phyloP scores from a whole-genome alignment of 495 filamentous ascomycete species.

The Penicillium ucsense region DNA sequence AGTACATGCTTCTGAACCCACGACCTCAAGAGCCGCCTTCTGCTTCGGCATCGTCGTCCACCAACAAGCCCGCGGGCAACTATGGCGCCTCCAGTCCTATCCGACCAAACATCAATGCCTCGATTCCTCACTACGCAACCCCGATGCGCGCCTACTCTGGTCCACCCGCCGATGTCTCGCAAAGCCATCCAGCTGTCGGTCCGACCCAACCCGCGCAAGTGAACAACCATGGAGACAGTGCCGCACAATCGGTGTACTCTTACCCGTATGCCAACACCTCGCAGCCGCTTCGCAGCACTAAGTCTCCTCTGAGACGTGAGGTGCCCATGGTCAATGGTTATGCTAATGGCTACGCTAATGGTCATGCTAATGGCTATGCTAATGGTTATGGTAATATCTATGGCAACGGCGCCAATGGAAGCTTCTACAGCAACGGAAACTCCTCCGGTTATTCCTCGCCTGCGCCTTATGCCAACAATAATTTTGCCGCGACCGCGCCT shows the following conservation, averaged over 20 bases:
- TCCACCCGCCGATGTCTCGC: constrained; percentile 18
- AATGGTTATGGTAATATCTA: background rate
- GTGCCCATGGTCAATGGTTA: constrained; percentile 7
- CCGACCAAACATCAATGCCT: constrained; percentile 10
- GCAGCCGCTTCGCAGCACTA: constrained; percentile 11
- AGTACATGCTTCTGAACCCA: constrained; percentile 38
- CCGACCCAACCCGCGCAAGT: constrained; percentile 5
- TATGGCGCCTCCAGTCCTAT: constrained; percentile 7
- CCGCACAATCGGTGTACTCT: constrained; percentile 5
- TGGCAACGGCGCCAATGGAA: background rate
- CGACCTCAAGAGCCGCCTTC: constrained; percentile 31
- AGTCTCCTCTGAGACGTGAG: constrained; percentile 19
- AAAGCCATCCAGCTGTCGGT: constrained; percentile 4
- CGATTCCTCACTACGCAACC: constrained; percentile 28
- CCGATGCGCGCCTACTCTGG: constrained; percentile 29
- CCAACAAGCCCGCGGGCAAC: constrained; percentile 1
- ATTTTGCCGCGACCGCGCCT: constrained; percentile 1
- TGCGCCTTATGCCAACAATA: constrained; percentile 1
- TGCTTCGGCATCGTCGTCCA: constrained; percentile 16
- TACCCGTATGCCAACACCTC: constrained; percentile 9
- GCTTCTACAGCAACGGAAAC: background rate
- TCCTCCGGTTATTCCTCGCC: constrained; percentile 6
- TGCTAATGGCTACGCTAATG: background rate
- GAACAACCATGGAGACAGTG: constrained; percentile 2
- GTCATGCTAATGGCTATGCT: constrained; percentile 1